These are phyloP conservation scores for Lactarius evosmus DNA, from an alignment of 768 basidiomycete genomes.

Conservation along the genomic window DNA sequence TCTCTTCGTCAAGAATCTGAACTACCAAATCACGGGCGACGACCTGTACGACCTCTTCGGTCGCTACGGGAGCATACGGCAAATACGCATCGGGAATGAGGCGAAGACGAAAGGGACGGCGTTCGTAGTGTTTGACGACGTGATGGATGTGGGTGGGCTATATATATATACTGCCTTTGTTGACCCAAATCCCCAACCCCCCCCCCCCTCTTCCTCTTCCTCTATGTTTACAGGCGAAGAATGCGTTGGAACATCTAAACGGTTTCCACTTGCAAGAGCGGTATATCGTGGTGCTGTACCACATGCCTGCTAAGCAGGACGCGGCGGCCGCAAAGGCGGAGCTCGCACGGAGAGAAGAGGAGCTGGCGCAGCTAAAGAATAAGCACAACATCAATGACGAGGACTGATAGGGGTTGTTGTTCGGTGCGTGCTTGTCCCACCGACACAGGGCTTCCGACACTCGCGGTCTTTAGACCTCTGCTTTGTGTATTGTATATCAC, in stretches of 20 bases:
- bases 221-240: conserved; percentile 68
- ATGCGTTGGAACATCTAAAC: conserved; percentile 93
- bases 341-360: conserved; percentile 86
- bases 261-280: conserved; percentile 98
- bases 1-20: conserved; percentile 89
- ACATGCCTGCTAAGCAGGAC: conserved; percentile 97
- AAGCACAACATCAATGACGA: conserved; percentile 78
- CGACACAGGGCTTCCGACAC: not conserved
- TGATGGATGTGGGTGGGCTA: conserved; percentile 74
- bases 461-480: not conserved
- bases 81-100: conserved; percentile 91
- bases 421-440: not conserved
- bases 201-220: no score
- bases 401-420: conserved; percentile 40
- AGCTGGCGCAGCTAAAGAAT: conserved; percentile 80
- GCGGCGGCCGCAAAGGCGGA: conserved; percentile 92
- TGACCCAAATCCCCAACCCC: conserved; percentile 24
- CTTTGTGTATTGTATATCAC: not conserved
- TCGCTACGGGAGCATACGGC: conserved; percentile 93
- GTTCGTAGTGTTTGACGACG: conserved; percentile 94
- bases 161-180: not conserved
- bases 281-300: conserved; percentile 96
- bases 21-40: conserved; percentile 89
- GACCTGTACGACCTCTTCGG: conserved; percentile 97
- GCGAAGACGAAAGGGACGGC: conserved; percentile 93